Evolutionary conservation across 495 filamentous ascomycete genomes (phyloP), one percentile per base, ranked within the genome.

Genomic region (Jackrogersella multiformis): DNA sequence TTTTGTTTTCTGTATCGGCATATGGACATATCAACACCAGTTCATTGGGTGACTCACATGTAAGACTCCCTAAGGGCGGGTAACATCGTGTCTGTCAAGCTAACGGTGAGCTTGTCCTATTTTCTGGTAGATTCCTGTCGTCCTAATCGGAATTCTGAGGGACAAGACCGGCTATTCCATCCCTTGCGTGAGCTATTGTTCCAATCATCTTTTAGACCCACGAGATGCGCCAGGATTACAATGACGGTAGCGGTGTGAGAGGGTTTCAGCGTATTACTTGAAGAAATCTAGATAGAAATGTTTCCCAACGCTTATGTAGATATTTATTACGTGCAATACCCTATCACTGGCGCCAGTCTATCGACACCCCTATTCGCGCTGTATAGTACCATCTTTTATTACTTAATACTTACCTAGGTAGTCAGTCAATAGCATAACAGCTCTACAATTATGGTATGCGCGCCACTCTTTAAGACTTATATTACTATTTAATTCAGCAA

Each of bases 131-230:
- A 0, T 16, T 6, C 30, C 7, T 30, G 3, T 49, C 10, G 20
- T 12, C 13, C 4, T 18, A n/a, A n/a, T 56, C 13, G 6, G 39
- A 12, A 26, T 0, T 6, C 15, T 1, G 52, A 23, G 35, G 52
- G 52, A 5, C 4, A 20, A 38, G 20, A 28, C 9, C 5, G 16
- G 24, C 7, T 48, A 38, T 23, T 45, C 15, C 41, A 68, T 68
- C 64, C 64, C 64, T 68, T 68, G 38, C 57, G 24, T 68, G 0
- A 23, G 10, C 20, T 16, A 23, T 8, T 5, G 35, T 21, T 42
- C 57, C 45, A 57, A 61, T 67, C 18, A 44, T 49, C 56, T 42
- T 51, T 26, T n/a, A n/a, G n/a, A n/a, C n/a, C n/a, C n/a, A n/a
- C n/a, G 36, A 18, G 10, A 18, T 30, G 10, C 12, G 24, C 34